A percentile compares a stretch with the other conserved stretches of the same genome.
Evolutionary conservation across 768 basidiomycete genomes (phyloP).

Genomic region (Russula virescens): DNA sequence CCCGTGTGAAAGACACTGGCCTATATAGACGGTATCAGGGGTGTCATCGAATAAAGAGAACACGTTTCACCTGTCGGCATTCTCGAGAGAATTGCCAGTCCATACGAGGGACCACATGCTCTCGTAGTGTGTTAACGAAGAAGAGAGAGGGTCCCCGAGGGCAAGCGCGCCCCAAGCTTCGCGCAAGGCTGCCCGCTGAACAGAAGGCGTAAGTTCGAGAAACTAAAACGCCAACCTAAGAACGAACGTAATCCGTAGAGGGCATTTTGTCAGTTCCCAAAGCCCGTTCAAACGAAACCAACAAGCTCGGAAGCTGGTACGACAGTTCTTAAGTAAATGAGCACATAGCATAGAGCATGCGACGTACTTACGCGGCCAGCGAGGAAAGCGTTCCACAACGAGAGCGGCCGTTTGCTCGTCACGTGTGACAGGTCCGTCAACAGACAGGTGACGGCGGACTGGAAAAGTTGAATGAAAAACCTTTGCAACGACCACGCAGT

Average conservation of each 20-base stretch:
- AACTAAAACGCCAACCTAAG: neutral
- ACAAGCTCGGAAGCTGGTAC: constrained; percentile 53
- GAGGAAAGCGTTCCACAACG: constrained; percentile 67
- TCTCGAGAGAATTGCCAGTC: constrained; percentile 7
- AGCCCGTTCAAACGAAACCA: constrained; percentile 49
- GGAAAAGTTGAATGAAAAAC: constrained; percentile 63
- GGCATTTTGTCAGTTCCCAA: constrained; percentile 47
- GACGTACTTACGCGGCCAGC: constrained; percentile 55
- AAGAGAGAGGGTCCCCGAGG: constrained; percentile 12
- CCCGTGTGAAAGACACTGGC: constrained; percentile 31
- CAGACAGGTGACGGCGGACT: constrained; percentile 58
- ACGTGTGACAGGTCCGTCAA: constrained; percentile 42
- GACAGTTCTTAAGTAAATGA: constrained; percentile 8
- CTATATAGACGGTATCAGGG: neutral
- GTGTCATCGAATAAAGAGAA: neutral
- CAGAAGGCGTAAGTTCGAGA: neutral
- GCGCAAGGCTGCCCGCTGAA: constrained; percentile 18
- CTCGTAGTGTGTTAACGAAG: constrained; percentile 19
- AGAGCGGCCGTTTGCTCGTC: constrained; percentile 30
- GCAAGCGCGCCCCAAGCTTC: constrained; percentile 21
- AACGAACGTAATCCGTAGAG: constrained; percentile 55
- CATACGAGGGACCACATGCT: constrained; percentile 19
- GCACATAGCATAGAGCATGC: neutral
- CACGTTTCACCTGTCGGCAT: constrained; percentile 13
- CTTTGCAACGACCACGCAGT: constrained; percentile 56